Conservation (phyloP, 305 asterid species). For the Solanum hybrid region DNA sequence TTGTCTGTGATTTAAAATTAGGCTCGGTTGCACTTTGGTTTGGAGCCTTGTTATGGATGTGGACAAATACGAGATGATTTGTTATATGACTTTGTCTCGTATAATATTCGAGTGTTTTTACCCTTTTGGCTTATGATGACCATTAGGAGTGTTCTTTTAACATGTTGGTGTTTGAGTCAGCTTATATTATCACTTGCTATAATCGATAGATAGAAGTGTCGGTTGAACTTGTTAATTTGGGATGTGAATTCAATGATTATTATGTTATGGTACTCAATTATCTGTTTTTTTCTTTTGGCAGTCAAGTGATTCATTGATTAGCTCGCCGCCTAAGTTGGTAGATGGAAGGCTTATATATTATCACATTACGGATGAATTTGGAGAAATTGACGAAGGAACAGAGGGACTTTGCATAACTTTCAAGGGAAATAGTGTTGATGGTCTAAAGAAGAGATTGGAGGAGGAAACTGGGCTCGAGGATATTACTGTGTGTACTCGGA, state of each 20-base stretch:
- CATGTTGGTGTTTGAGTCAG: background rate
- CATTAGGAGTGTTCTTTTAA: background rate
- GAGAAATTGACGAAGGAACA: conserved; percentile 3
- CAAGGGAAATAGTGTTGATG: conserved; percentile 18
- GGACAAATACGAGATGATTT: background rate
- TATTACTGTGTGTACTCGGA: conserved; percentile 11
- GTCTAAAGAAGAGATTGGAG: conserved; percentile 8
- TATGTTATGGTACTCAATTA: background rate
- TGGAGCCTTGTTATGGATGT: background rate
- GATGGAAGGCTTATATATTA: conserved; percentile 17
- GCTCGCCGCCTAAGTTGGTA: conserved; percentile 7
- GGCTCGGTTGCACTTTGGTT: background rate
- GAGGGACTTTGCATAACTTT: conserved; percentile 12
- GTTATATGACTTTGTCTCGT: background rate
- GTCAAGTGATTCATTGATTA: conserved; percentile 14
- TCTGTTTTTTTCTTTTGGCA: background rate
- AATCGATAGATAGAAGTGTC: background rate
- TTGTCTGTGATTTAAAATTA: background rate
- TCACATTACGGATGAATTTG: conserved; percentile 12
- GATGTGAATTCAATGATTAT: background rate
- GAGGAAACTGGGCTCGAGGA: conserved; percentile 13
- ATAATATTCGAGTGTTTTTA: background rate
- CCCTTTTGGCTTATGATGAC: background rate
- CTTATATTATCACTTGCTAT: background rate
- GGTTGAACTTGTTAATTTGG: background rate